These are phyloP conservation scores for Ormosia emarginata DNA, from an alignment of 306 rosid genomes.

Conservation along the genomic window DNA sequence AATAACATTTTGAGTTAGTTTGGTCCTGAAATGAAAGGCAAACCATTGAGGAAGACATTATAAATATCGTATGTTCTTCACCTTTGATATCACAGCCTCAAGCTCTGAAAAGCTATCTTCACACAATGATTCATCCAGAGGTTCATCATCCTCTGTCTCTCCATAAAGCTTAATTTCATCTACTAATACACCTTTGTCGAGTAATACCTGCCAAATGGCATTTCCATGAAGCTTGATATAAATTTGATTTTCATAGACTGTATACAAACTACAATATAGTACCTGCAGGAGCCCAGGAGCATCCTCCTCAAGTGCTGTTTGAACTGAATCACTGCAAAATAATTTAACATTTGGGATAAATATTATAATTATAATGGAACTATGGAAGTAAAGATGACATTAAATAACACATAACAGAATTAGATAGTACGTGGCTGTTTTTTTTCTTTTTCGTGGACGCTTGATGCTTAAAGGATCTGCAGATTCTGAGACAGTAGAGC, in stretches of 20 bases:
- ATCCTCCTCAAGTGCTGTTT: slow-evolving; percentile 88
- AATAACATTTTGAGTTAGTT: slow-evolving; percentile 10
- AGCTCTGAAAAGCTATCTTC: slow-evolving; percentile 72
- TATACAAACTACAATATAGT: slow-evolving; percentile 25
- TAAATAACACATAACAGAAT: not conserved
- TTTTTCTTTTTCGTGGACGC: slow-evolving; percentile 58
- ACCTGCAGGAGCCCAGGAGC: slow-evolving; percentile 98
- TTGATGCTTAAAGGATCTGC: slow-evolving; percentile 33
- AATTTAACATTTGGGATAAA: not conserved
- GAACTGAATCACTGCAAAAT: slow-evolving; percentile 72
- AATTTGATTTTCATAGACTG: slow-evolving; percentile 22
- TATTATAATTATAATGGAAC: slow-evolving; percentile 15
- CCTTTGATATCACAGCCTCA: slow-evolving; percentile 80
- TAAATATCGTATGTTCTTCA: slow-evolving; percentile 24
- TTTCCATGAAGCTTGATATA: slow-evolving; percentile 31
- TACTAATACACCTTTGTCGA: slow-evolving; percentile 66
- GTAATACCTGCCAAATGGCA: slow-evolving; percentile 56
- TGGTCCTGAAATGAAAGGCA: slow-evolving; percentile 9
- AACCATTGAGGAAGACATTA: slow-evolving; percentile 8
- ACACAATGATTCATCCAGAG: slow-evolving; percentile 58
- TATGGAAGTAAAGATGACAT: not conserved
- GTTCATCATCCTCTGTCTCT: slow-evolving; percentile 61
- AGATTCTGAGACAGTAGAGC: slow-evolving; percentile 36
- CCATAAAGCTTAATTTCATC: slow-evolving; percentile 89
- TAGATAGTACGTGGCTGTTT: slow-evolving; percentile 70